These are phyloP conservation scores for Tylopilus sp. DNA, from an alignment of 768 basidiomycete genomes.

Conservation along the genomic window DNA sequence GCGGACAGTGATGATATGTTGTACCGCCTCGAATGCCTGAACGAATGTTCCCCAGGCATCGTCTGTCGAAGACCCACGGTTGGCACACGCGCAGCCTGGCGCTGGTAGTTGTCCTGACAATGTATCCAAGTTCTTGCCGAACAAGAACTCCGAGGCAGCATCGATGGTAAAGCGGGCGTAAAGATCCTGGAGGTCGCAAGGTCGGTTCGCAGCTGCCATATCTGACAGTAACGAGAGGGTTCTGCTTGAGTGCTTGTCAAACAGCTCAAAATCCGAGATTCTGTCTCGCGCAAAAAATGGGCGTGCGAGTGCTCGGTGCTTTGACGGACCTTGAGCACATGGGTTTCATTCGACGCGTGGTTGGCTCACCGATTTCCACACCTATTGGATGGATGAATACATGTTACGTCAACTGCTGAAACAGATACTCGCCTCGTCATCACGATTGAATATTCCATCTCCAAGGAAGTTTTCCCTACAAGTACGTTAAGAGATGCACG, in stretches of 20 bases:
- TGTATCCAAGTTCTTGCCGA: slow-evolving; percentile 62
- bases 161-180: slow-evolving; percentile 68
- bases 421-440: slow-evolving; percentile 52
- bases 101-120: slow-evolving; percentile 52
- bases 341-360: neutral
- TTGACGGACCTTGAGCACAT: slow-evolving; percentile 7
- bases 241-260: slow-evolving; percentile 52
- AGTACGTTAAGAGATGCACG: slow-evolving; percentile 11
- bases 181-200: slow-evolving; percentile 67
- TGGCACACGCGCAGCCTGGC: slow-evolving; percentile 41
- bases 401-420: neutral
- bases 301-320: slow-evolving; percentile 66
- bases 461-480: slow-evolving; percentile 55
- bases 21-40: slow-evolving; percentile 41
- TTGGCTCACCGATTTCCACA: slow-evolving; percentile 60
- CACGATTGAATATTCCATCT: slow-evolving; percentile 73
- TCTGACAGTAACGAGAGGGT: slow-evolving; percentile 48
- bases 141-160: slow-evolving; percentile 69
- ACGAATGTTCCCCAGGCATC: slow-evolving; percentile 59
- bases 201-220: slow-evolving; percentile 34
- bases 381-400: slow-evolving; percentile 29
- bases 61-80: slow-evolving; percentile 57
- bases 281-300: slow-evolving; percentile 77
- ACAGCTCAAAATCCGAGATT: slow-evolving; percentile 64
- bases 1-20: slow-evolving; percentile 35